Percentiles rank a stretch among this genome's conserved stretches.
phyloP scores from a whole-genome alignment of 768 basidiomycete species.

The Mycena venus region DNA sequence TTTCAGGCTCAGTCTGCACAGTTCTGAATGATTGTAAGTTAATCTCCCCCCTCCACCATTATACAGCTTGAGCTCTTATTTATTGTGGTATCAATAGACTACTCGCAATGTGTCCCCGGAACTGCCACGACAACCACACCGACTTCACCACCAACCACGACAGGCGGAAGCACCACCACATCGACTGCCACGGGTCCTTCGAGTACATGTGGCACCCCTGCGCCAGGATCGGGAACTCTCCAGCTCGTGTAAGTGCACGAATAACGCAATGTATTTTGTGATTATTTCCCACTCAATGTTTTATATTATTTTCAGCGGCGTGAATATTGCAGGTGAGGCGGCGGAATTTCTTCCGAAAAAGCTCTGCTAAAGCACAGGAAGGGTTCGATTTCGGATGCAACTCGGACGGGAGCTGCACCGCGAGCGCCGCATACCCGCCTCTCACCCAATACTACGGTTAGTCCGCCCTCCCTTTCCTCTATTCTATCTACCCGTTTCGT shows the following conservation, averaged over 20 bases:
- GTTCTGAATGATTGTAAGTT: neutral
- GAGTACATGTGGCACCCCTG: neutral
- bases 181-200: neutral
- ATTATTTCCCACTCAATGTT: neutral
- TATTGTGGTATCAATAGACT: neutral
- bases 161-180: neutral
- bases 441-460: conserved; percentile 18
- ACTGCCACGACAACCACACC: neutral
- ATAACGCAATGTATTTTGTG: no score
- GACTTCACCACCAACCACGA: neutral
- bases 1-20: conserved; percentile 1
- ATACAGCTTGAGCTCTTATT: neutral
- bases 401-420: conserved; percentile 4
- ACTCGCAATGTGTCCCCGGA: conserved; percentile 11
- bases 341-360: neutral
- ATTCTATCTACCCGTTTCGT: no score
- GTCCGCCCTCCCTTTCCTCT: no score
- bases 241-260: neutral
- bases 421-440: conserved; percentile 10
- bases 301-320: conserved; percentile 5
- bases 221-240: conserved; percentile 3
- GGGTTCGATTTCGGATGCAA: conserved; percentile 24
- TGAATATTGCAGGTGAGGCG: conserved; percentile 21
- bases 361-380: neutral
- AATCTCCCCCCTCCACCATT: neutral